Percentiles rank a stretch among this genome's conserved stretches.
phyloP scores from a whole-genome alignment of 805 yeast genomes.

The Candida dajiaensis region DNA sequence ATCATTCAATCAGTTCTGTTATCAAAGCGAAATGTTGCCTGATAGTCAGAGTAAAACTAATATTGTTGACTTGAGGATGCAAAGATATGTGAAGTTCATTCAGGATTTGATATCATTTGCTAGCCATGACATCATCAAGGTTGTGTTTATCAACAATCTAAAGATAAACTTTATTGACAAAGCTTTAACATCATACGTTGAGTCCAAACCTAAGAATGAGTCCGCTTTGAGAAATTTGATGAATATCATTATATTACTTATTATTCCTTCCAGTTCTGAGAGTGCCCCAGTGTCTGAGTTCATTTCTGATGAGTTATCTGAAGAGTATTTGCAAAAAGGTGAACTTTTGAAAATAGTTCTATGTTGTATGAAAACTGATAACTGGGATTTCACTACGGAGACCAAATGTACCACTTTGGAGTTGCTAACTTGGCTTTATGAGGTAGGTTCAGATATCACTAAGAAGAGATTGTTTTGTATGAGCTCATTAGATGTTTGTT shows the following conservation, averaged over 20 bases:
- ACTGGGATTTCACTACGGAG: not conserved
- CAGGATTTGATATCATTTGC: not conserved
- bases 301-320: not conserved
- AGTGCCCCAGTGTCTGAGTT: not conserved
- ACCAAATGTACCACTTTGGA: not conserved
- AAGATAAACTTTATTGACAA: not conserved
- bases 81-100: not conserved
- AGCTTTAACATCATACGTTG: not conserved
- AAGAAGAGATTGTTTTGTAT: not conserved
- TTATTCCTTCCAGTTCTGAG: not conserved
- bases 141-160: not conserved
- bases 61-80: not conserved
- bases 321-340: not conserved
- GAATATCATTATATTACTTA: not conserved
- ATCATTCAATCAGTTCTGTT: constrained; percentile 11
- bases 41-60: not conserved
- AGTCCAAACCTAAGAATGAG: not conserved
- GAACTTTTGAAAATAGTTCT: not conserved
- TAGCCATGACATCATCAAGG: not conserved
- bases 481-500: not conserved
- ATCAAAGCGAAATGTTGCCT: not conserved
- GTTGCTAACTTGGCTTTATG: not conserved
- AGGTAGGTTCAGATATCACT: not conserved
- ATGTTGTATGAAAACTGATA: not conserved
- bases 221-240: not conserved